Evolutionary conservation across 352 stramenopile genomes (phyloP).

Genomic region (Globisporangium cederbergense): DNA sequence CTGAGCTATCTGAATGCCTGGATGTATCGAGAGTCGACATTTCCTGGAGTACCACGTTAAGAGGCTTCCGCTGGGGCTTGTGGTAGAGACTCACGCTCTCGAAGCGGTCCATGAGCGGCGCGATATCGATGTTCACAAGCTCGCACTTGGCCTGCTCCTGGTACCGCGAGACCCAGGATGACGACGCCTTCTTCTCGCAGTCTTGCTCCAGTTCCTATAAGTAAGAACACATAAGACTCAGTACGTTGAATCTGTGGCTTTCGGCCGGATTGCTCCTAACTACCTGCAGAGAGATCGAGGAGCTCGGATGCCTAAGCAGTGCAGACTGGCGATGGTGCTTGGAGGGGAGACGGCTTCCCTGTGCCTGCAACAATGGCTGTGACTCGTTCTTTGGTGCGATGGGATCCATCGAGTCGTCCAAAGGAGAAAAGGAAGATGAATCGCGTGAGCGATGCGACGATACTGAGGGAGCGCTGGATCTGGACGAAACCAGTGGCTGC

Average conservation of each 20-base stretch:
- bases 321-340: neutral
- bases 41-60: conserved; percentile 29
- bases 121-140: conserved; percentile 28
- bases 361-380: neutral
- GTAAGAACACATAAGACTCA: neutral
- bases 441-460: neutral
- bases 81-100: conserved; percentile 31
- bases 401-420: neutral
- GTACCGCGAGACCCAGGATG: conserved; percentile 18
- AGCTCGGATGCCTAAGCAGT: neutral
- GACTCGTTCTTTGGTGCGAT: neutral
- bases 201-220: conserved; percentile 4
- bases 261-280: too few species aligned
- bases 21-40: conserved; percentile 9
- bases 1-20: neutral
- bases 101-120: conserved; percentile 31
- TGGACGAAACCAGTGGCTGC: neutral
- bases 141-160: conserved; percentile 29
- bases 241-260: neutral
- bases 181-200: conserved; percentile 9
- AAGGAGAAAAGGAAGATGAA: neutral
- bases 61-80: conserved; percentile 29
- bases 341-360: neutral
- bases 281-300: conserved; percentile 6
- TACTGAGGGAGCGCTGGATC: neutral